Conservation (phyloP, 2,329 filamentous ascomycete species). For the Penicillium sp. region DNA sequence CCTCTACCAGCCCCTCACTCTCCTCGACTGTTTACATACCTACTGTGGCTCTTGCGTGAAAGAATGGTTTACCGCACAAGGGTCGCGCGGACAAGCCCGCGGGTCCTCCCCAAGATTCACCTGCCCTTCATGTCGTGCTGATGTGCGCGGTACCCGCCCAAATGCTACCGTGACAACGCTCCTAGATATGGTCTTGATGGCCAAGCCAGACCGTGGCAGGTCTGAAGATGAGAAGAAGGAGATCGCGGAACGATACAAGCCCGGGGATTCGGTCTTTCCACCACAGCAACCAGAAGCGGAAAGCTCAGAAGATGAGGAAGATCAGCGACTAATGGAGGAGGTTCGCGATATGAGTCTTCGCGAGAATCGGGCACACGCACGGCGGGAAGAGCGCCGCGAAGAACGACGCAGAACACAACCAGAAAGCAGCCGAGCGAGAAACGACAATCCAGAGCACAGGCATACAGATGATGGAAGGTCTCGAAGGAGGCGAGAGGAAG, state of each 20-base stretch:
- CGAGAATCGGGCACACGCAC: conserved; percentile 30
- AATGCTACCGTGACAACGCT: conserved; percentile 90
- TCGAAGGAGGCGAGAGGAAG: conserved; percentile 38
- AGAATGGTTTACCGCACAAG: conserved; percentile 90
- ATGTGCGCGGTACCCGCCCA: conserved; percentile 81
- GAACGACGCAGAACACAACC: conserved; percentile 25
- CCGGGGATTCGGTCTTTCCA: conserved; percentile 79
- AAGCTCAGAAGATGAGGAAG: conserved; percentile 54
- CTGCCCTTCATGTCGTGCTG: conserved; percentile 87
- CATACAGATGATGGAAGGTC: conserved; percentile 41
- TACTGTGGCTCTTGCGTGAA: conserved; percentile 95
- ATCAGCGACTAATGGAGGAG: conserved; percentile 69
- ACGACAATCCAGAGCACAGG: conserved; percentile 37
- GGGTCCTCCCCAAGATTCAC: conserved; percentile 65
- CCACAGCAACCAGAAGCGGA: conserved; percentile 45
- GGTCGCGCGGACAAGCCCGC: conserved; percentile 53
- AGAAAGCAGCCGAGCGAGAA: conserved; percentile 31
- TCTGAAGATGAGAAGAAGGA: conserved; percentile 72
- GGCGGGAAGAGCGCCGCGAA: conserved; percentile 27
- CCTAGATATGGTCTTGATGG: conserved; percentile 80
- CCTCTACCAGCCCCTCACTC: conserved; percentile 84
- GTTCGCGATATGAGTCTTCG: conserved; percentile 73
- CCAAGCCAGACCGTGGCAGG: conserved; percentile 75
- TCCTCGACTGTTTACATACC: conserved; percentile 91
- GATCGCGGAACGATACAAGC: conserved; percentile 73